These are phyloP conservation scores for Scheffersomyces cryptocercus DNA, from an alignment of 1,139 yeast genomes.

Conservation along the genomic window DNA sequence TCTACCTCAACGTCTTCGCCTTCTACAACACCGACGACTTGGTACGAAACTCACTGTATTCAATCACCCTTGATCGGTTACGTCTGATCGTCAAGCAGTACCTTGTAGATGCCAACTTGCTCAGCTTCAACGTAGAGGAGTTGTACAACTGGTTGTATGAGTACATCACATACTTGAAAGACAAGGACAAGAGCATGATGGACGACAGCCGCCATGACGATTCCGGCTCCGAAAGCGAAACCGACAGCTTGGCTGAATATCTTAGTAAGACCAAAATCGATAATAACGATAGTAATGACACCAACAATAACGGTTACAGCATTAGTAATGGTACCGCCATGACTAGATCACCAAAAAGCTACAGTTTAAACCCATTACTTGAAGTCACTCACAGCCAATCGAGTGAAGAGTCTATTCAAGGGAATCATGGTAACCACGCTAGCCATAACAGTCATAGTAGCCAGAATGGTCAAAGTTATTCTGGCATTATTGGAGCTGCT, in stretches of 20 bases:
- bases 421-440: too few species aligned
- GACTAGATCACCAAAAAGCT: not conserved
- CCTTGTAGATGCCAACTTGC: constrained; percentile 30
- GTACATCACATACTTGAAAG: constrained; percentile 41
- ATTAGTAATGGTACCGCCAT: too few species aligned
- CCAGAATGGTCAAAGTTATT: too few species aligned
- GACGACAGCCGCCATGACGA: constrained; percentile 2
- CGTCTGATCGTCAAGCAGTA: constrained; percentile 33
- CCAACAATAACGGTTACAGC: too few species aligned
- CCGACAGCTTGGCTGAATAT: too few species aligned
- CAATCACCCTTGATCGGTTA: constrained; percentile 24
- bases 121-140: constrained; percentile 39
- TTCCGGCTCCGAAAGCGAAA: not conserved
- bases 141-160: constrained; percentile 43
- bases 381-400: too few species aligned
- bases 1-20: constrained; percentile 45
- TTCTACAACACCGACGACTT: constrained; percentile 38
- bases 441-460: too few species aligned
- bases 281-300: too few species aligned
- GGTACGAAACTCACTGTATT: constrained; percentile 18
- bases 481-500: too few species aligned
- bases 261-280: too few species aligned
- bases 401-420: too few species aligned
- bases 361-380: not conserved
- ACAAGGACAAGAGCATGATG: constrained; percentile 23